Percentiles rank a stretch among this genome's conserved stretches.
These are phyloP conservation scores for Apophysomyces elegans DNA, from an alignment of 371 early-diverging fungal genomes.

Conservation along the genomic window DNA sequence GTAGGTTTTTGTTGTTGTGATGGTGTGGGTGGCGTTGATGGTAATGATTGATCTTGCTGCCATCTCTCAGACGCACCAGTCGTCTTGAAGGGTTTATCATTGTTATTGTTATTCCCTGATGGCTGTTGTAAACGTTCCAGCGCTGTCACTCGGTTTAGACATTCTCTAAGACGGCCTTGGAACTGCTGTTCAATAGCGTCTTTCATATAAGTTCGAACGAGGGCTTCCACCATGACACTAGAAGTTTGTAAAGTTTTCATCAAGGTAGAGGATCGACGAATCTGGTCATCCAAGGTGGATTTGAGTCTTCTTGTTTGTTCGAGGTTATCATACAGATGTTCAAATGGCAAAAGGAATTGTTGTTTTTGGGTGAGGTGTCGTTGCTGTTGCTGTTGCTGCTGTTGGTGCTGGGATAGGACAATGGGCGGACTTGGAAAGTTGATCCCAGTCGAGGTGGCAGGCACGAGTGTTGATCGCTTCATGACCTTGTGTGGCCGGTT, in stretches of 20 bases:
- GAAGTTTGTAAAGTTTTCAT: slow-evolving; percentile 75
- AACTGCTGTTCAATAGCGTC: slow-evolving; percentile 36
- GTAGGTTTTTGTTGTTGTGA: slow-evolving; percentile 11
- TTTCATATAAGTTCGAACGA: slow-evolving; percentile 66
- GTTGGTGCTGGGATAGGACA: slow-evolving; percentile 50
- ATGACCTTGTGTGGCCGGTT: slow-evolving; percentile 17
- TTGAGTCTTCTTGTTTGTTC: slow-evolving; percentile 60
- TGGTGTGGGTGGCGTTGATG: too few species aligned
- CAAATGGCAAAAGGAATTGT: slow-evolving; percentile 60
- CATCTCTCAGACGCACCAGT: slow-evolving; percentile 17
- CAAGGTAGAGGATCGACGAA: slow-evolving; percentile 71
- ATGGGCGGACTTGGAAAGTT: slow-evolving; percentile 50
- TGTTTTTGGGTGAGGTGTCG: slow-evolving; percentile 41
- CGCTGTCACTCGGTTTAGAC: slow-evolving; percentile 26
- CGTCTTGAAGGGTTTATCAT: slow-evolving; percentile 12
- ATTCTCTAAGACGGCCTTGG: slow-evolving; percentile 25
- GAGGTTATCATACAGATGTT: slow-evolving; percentile 60
- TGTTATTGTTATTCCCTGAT: not conserved
- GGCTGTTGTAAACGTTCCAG: slow-evolving; percentile 23
- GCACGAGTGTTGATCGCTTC: slow-evolving; percentile 21
- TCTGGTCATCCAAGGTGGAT: slow-evolving; percentile 73
- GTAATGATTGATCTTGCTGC: not conserved
- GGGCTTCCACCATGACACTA: slow-evolving; percentile 73
- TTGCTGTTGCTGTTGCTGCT: not conserved
- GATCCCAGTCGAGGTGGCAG: slow-evolving; percentile 23